A percentile compares a stretch with the other conserved stretches of the same genome.
Evolutionary conservation across 306 rosid species (phyloP).

Genomic region (Cicer cuneatum): DNA sequence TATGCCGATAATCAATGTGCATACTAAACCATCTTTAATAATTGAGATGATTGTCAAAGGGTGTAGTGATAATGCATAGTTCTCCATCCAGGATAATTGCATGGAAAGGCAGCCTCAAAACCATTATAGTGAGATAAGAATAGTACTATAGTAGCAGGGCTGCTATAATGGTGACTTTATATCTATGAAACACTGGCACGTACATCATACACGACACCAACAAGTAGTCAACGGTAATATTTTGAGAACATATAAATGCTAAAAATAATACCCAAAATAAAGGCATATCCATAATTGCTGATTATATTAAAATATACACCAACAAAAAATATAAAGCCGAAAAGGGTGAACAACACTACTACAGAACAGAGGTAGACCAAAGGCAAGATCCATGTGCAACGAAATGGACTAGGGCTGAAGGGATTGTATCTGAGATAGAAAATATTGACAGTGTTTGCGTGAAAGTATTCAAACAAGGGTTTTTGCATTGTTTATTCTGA

Average conservation of each 20-base stretch:
- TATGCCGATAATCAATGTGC: conserved; percentile 4
- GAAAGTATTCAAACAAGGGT: neutral
- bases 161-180: neutral
- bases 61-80: neutral
- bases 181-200: neutral
- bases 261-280: neutral
- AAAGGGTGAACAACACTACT: conserved; percentile 6
- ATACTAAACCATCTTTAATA: neutral
- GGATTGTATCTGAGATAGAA: neutral
- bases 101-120: neutral
- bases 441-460: neutral
- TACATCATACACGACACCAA: no score
- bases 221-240: no score
- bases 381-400: neutral
- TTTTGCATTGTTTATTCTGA: neutral
- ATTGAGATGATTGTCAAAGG: neutral
- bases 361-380: conserved; percentile 1
- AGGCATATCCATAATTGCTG: neutral
- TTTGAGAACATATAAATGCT: neutral
- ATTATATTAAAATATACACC: neutral
- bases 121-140: neutral
- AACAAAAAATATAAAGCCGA: neutral
- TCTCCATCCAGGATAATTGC: conserved; percentile 1
- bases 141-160: neutral
- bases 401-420: neutral